Base-by-base conservation (phyloP, 1,139 yeast genomes). In the Geotrichum citri-aurantii region DNA sequence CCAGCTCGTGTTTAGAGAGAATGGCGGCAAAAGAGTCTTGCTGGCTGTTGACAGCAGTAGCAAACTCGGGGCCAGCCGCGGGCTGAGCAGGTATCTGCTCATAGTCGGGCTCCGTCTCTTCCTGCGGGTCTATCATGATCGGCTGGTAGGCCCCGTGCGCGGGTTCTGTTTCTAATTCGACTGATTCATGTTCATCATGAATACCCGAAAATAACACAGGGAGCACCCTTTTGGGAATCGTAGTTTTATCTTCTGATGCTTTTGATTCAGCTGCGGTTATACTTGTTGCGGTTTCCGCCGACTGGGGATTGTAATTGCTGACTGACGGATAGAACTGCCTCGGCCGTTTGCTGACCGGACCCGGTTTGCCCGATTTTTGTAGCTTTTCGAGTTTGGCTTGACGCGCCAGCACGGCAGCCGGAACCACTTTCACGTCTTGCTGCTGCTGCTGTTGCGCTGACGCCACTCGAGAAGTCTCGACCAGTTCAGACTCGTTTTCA, bases 361-460 rank as follows among this genome's bases (percentile, higher is more conserved):
- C 27, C 4, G 57, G 48, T 31, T 57, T 56, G 10, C 61, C 59
- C 19, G 26, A 50, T 24, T 49, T 50, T 11, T 52, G 52, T 8
- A 58, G 50, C 37, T 57, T 54, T 6, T 65, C 69, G 33, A 65
- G 62, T 53, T 66, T 68, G n/a, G 67, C 69, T 26, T 54, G 58
- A n/a, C 68, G 55, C 1, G 69, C 70, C n/a, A 66, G 63, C 6
- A 67, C 68, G 8, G 69, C 59, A 1, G 70, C 69, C 17, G 71
- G 69, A 2, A 68, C 61, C 8, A 68, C 57, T 48, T 61, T 56
- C 53, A 57, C 54, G 12, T 59, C 55, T 33, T 57, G 53, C 17
- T 56, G 50, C 19, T 50, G 49, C 52, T 3, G 51, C 37, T 4
- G 17, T 55, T 23, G 21, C 21, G 19, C 42, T n/a, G 6, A 17